Evolutionary conservation across 1,139 yeast species (phyloP), one percentile per base, ranked within the genome.

Genomic region (Blastobotrys illinoisensis): DNA sequence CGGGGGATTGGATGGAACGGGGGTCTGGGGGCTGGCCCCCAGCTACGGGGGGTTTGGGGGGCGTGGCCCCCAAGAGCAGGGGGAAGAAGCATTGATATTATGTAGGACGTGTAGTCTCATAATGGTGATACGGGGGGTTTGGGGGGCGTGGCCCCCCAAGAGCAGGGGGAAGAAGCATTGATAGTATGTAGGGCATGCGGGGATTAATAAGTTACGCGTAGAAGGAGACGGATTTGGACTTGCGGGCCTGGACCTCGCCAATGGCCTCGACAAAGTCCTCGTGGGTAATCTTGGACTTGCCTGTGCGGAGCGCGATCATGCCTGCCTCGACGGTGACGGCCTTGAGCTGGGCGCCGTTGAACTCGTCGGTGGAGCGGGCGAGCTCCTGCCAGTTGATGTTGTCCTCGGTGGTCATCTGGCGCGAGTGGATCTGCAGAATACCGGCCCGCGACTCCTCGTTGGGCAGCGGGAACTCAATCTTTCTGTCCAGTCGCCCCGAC

Each of bases 291-390:
- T 86, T 80, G 36, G 88, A 82, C 72, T 93, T 96, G 23, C 97
- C 98, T 66, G 89, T 89, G 74, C 99, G 83, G 68, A 95, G 79
- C 1, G 99, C 99, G 74, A 95, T 93, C 99, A 93, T 95, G 68
- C 99, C 99, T 2, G 99, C 99, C 72, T 93, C 99, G 20, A 93
- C 99, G 7, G 97, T 90, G 26, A 93, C 99, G 0, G 98, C 98
- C 76, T 93, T 93, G 70, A 93, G 79, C 74, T 95, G 98, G 1
- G 99, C 99, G 68, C 99, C 99, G 67, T 93, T 93, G 73, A 93
- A 93, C 73, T 93, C 99, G 71, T 93, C 99, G 0, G 99, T 93
- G 13, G 97, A 88, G 69, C 99, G 82, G 4, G 99, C 98, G 70
- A 93, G 80, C 75, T 93, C 99, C 71, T 91, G 88, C 99, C 99